Base-by-base conservation (phyloP, 768 basidiomycete genomes). In the Boletus rubroflammeus region DNA sequence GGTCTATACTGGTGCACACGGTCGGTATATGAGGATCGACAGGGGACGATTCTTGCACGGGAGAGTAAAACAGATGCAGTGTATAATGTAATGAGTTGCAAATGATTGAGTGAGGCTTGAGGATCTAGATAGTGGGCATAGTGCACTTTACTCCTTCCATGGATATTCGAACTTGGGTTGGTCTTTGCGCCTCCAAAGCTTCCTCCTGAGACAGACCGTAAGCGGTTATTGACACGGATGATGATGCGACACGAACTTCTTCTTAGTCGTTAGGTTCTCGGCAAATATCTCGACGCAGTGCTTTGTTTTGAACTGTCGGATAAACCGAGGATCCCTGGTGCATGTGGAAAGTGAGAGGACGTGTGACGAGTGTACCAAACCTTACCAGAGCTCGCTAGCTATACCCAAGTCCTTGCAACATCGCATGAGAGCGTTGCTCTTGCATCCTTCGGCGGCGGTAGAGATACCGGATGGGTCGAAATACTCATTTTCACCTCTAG, bases 371-470 rank as follows among this genome's bases (percentile, higher is more conserved):
- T 21, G 7, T n/a, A 58, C 26, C 5, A 26, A 23, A 64, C 2
- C 80, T 56, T 60, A 93, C 94, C 96, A 98, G 23, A 98, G 83
- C 72, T 98, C 96, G 69, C 93, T 94, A 0, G 96, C 96, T 61
- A 98, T 80, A 11, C 96, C 96, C 38, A 98, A 75, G 66, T 98
- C 96, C 67, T 98, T 98, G 75, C 92, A 94, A 70, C 96, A 98
- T 31, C 96, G 78, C 95, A 98, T 97, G 29, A 98, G 76, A 0
- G 96, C 96, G 59, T 98, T 98, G 67, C 90, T 93, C 72, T 98
- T 98, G 75, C 89, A 92, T 0, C 87, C 93, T 69, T 98, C 96
- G 0, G 89, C 90, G 0, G 96, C 96, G 0, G 96, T 98, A 2
- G 96, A 83, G 47, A 98, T 84, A 14, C 93, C 93, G 0, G 81